These are phyloP conservation scores for Protomyces gravidus DNA, from an alignment of 1,139 yeast genomes.

Conservation along the genomic window DNA sequence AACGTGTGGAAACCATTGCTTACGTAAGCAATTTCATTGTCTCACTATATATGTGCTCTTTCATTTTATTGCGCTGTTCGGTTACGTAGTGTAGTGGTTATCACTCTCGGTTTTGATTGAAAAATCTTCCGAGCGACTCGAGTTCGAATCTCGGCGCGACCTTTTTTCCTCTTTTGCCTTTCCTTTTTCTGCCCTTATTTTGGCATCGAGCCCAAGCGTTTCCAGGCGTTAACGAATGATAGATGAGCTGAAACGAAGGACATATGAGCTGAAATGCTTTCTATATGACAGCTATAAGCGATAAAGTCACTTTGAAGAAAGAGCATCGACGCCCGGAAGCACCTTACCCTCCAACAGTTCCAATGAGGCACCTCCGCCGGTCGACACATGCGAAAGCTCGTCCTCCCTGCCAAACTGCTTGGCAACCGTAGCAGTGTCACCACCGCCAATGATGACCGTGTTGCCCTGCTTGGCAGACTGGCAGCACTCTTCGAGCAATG, in stretches of 20 bases:
- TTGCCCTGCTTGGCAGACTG: constrained; percentile 79
- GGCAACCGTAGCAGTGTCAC: constrained; percentile 98
- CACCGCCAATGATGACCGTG: constrained; percentile 91
- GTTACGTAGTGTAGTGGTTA: background rate
- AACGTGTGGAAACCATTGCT: too few species aligned
- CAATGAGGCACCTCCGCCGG: constrained; percentile 99
- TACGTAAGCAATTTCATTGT: too few species aligned
- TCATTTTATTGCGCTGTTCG: too few species aligned
- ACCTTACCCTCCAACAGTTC: constrained; percentile 97
- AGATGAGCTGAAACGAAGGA: too few species aligned
- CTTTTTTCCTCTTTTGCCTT: background rate
- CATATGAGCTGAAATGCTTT: too few species aligned
- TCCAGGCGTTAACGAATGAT: too few species aligned
- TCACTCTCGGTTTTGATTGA: background rate
- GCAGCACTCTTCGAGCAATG: constrained; percentile 80
- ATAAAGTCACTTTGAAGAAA: constrained; percentile 68
- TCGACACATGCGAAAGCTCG: constrained; percentile 92
- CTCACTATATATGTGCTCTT: too few species aligned
- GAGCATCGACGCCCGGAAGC: constrained; percentile 92
- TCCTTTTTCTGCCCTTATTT: too few species aligned
- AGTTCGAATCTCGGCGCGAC: background rate
- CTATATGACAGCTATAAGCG: too few species aligned
- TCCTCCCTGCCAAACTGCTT: constrained; percentile 94
- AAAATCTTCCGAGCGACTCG: background rate
- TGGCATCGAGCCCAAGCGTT: too few species aligned